Conservation (phyloP, 768 basidiomycete species). For the Asterophora parasitica region DNA sequence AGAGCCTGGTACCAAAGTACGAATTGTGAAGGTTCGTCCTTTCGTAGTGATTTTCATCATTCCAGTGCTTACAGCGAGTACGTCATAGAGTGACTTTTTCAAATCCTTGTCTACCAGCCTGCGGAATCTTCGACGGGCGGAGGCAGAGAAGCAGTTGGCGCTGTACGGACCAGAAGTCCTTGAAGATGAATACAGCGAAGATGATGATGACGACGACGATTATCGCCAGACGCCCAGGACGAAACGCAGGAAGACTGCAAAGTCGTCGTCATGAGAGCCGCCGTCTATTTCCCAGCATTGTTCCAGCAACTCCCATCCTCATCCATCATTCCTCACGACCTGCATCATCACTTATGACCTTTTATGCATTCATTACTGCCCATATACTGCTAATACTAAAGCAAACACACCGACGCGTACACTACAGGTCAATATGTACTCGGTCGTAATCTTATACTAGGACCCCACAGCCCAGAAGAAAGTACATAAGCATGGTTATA, state of each 20-base stretch:
- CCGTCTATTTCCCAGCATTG: neutral
- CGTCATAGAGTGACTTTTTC: slow-evolving; percentile 61
- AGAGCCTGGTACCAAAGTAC: slow-evolving; percentile 41
- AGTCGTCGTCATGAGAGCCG: slow-evolving; percentile 5
- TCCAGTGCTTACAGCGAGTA: neutral
- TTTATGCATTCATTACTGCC: neutral
- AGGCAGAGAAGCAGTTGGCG: slow-evolving; percentile 42
- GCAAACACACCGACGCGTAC: slow-evolving; percentile 1
- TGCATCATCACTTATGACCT: neutral
- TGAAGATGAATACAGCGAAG: slow-evolving; percentile 35
- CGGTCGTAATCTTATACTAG: neutral
- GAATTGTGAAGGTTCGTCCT: slow-evolving; percentile 50
- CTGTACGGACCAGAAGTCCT: slow-evolving; percentile 24
- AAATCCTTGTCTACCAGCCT: slow-evolving; percentile 56
- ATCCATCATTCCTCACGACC: neutral
- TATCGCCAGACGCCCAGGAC: slow-evolving; percentile 29
- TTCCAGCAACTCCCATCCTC: neutral
- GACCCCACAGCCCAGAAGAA: neutral
- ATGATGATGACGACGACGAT: slow-evolving; percentile 53
- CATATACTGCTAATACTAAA: neutral
- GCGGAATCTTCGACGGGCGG: slow-evolving; percentile 56
- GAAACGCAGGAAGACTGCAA: slow-evolving; percentile 29
- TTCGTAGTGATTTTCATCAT: neutral
- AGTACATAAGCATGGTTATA: neutral
- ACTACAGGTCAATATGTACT: neutral